A percentile compares a stretch with the other conserved stretches of the same genome.
Evolutionary conservation across 2,329 filamentous ascomycete genomes (phyloP).

Genomic region (Colletotrichum aenigma): DNA sequence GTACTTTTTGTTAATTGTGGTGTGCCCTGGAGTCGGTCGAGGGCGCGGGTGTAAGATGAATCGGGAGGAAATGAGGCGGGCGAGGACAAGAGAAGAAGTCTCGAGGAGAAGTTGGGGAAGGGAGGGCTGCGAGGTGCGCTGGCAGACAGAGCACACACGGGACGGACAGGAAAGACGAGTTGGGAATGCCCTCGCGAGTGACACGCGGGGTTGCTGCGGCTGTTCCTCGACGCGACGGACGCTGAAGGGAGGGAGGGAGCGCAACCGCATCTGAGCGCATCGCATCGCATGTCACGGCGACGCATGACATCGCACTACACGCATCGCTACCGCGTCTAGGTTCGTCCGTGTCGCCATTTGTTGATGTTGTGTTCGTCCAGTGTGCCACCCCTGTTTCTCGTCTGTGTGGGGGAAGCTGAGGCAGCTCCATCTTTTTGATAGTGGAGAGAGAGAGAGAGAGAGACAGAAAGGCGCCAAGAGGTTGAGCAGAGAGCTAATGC

Average conservation of each 20-base stretch:
- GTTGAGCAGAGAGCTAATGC: constrained; percentile 3
- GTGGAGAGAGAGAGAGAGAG: background rate
- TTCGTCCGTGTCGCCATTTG: background rate
- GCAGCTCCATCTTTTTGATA: background rate
- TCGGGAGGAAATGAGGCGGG: background rate
- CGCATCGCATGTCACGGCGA: constrained; percentile 8
- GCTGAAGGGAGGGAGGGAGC: background rate
- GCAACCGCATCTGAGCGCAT: background rate
- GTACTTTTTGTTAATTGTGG: background rate
- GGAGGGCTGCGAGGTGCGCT: constrained; percentile 1
- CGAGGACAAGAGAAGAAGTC: background rate
- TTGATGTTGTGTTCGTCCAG: constrained; percentile 16
- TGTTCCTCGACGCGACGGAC: background rate
- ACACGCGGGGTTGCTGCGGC: background rate
- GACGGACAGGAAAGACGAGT: background rate
- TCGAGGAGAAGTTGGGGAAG: background rate
- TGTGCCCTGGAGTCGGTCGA: background rate
- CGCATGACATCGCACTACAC: constrained; percentile 15
- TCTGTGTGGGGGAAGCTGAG: background rate
- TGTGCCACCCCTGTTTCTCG: background rate
- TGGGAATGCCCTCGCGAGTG: constrained; percentile 22
- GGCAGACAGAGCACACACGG: background rate
- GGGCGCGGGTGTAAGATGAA: background rate
- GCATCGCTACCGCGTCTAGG: background rate
- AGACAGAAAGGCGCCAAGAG: background rate